Evolutionary conservation across 345 rosid species (phyloP), one percentile per base, ranked within the genome.

Genomic region (Citrus inodora): DNA sequence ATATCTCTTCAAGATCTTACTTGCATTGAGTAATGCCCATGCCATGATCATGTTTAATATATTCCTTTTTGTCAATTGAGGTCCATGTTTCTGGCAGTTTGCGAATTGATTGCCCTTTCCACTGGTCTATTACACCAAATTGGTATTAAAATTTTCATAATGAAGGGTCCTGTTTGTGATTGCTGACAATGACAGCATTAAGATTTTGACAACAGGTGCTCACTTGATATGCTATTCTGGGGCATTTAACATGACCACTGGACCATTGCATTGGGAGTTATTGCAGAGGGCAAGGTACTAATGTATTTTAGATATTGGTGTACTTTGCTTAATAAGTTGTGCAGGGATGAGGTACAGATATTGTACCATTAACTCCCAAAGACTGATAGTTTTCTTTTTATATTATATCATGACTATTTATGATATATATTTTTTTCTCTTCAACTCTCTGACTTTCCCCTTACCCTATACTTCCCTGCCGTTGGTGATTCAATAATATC

Each of bases 201-300:
- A 63, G 76, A 55, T 79, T 35, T 78, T 85, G 40, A 73, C 71
- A 53, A 70, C 87, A 95, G 98, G 99, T 81, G 99, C 97, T 87
- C 97, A 93, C 83, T 82, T 95, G 82, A 80, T 95, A 28, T 95
- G 98, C 92, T 93, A 93, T 80, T 97, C 97, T 32, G 98, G 98
- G 78, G 99, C 99, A 38, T 95, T 93, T 84, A 92, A 95, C 88
- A 95, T 91, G 98, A 93, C 97, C 38, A 95, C 99, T 53, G 97
- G 99, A 76, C 97, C 97, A 60, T 86, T 93, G 80, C 99, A 91
- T 71, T 95, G 95, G 97, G 98, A 95, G 72, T 82, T 95, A 69
- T 59, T 93, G 84, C 98, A 93, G 88, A 86, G 99, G 79, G 96
- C 97, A 80, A 92, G 99, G 98, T 92, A 72, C 66, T 71, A 79